Percentiles rank a stretch among this genome's conserved stretches.
phyloP scores from a whole-genome alignment of 345 rosid species.

The Gossypium thurberi region DNA sequence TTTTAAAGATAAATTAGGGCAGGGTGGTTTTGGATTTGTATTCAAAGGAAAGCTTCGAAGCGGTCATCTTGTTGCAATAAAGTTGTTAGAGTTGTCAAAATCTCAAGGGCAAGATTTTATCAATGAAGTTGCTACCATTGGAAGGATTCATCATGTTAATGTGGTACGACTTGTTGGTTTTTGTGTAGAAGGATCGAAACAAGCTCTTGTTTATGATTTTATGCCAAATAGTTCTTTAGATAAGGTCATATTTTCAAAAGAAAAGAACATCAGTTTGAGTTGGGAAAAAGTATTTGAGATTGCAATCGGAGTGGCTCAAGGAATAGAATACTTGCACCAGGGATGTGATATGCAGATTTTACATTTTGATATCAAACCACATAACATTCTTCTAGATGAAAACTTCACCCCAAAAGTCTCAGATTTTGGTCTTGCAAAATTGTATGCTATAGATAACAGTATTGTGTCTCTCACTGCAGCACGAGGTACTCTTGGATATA shows the following conservation, averaged over 20 bases:
- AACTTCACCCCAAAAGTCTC: neutral
- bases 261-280: neutral
- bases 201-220: neutral
- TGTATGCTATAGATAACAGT: neutral
- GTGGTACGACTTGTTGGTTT: neutral
- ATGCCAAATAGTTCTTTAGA: neutral
- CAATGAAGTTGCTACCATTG: neutral
- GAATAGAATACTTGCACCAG: neutral
- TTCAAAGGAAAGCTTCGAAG: conserved; percentile 7
- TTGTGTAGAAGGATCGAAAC: neutral
- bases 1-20: conserved; percentile 7
- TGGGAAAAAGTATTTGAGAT: neutral
- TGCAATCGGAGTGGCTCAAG: neutral
- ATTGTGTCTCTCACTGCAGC: neutral
- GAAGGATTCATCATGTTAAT: neutral
- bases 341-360: neutral
- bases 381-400: neutral
- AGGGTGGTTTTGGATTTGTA: conserved; percentile 11
- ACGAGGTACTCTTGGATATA: neutral
- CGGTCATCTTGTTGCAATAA: conserved; percentile 1
- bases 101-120: conserved; percentile 5
- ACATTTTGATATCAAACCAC: neutral
- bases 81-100: conserved; percentile 1
- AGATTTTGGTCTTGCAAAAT: neutral
- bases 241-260: neutral